Base-by-base conservation (phyloP, 1,284 basidiomycete genomes). In the Boletus mariae region DNA sequence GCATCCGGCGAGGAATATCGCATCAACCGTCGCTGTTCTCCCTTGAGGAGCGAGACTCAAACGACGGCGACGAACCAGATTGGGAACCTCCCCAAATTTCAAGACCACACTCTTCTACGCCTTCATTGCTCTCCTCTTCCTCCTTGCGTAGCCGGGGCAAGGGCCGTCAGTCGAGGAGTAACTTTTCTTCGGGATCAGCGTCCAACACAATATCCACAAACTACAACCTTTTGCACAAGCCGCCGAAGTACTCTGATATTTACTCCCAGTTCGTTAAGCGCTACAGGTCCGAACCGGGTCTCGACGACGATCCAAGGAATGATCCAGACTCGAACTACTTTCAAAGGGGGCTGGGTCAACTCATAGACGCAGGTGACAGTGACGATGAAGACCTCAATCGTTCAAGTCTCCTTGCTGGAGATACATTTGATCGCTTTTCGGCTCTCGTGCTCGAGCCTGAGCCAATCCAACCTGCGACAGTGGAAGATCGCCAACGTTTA, bases 271-370 rank as follows among this genome's bases (percentile, higher is more conserved):
- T 90, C 66, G 80, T 90, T 41, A 80, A 79, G 58, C 76, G 86
- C 40, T 90, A 90, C 70, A 79, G 86, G 63, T 80, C 78, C 13
- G 78, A 79, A 55, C 73, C 78, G 25, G 78, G 73, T 38, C 71
- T 78, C 48, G 76, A 80, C 49, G 84, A 85, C 58, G 85, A 89
- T 67, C 79, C 82, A 28, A 79, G 84, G 52, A 82, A 82, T 62
- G 87, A 90, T 64, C 84, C 85, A 23, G 87, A 90, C 64, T 83
- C 77, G 58, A 84, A 87, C 61, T 88, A 85, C 66, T 87, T 86
- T 68, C 83, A 87, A 61, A 77, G 80, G 44, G 87, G 86, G 11
- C 72, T 87, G 9, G 87, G 84, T 1, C 83, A 87, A 60, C 76
- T 90, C 12, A 75, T 80, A 41, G 87, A 90, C 61, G 81, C 78